phyloP scores from a whole-genome alignment of 768 basidiomycete species.

The Boletus eberwhitei region DNA sequence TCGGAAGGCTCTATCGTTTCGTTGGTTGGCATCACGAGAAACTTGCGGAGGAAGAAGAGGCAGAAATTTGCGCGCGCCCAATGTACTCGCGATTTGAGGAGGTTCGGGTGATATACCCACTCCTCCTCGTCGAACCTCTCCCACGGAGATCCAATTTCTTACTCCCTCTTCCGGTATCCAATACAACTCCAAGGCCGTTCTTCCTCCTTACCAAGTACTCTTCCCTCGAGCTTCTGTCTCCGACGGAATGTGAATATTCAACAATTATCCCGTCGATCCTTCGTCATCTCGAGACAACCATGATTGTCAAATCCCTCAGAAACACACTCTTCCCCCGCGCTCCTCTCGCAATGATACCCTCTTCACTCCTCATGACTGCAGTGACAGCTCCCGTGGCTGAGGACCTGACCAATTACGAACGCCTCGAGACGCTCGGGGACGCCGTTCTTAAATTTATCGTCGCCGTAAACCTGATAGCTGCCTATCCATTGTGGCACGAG shows the following conservation, averaged over 20 bases:
- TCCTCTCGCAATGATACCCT: slow-evolving; percentile 44
- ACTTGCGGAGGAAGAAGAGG: slow-evolving; percentile 44
- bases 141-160: slow-evolving; percentile 62
- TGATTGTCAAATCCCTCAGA: slow-evolving; percentile 51
- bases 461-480: slow-evolving; percentile 56
- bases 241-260: slow-evolving; percentile 50
- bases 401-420: slow-evolving; percentile 62
- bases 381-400: slow-evolving; percentile 60
- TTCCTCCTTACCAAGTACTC: slow-evolving; percentile 47
- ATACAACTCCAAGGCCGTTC: slow-evolving; percentile 21
- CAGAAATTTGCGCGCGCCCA: slow-evolving; percentile 39
- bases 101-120: slow-evolving; percentile 52
- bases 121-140: slow-evolving; percentile 53
- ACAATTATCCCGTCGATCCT: slow-evolving; percentile 64
- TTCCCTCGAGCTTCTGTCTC: slow-evolving; percentile 50
- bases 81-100: slow-evolving; percentile 30
- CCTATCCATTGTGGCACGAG: slow-evolving; percentile 76
- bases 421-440: slow-evolving; percentile 74
- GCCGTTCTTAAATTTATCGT: slow-evolving; percentile 66
- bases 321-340: slow-evolving; percentile 42
- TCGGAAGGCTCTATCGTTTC: slow-evolving; percentile 50
- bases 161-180: slow-evolving; percentile 37
- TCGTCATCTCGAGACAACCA: slow-evolving; percentile 51
- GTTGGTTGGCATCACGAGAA: slow-evolving; percentile 53
- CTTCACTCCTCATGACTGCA: slow-evolving; percentile 48